Percentiles rank a stretch among this genome's conserved stretches.
phyloP scores from a whole-genome alignment of 2,329 filamentous ascomycete species.

The Dactylellina drechsleri region DNA sequence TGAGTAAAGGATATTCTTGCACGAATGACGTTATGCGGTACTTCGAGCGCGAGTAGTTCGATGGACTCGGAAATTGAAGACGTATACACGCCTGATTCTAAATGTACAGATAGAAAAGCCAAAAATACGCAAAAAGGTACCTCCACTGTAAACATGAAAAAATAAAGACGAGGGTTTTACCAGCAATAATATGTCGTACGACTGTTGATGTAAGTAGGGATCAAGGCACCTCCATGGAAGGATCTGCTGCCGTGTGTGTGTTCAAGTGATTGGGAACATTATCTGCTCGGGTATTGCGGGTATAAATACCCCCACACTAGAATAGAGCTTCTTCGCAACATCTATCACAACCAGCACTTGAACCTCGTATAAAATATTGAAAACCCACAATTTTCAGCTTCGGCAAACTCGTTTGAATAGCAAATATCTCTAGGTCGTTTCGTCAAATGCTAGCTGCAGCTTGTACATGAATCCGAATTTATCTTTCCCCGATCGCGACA shows the following conservation, averaged over 20 bases:
- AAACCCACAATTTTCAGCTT: conserved; percentile 5
- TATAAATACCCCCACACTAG: conserved; percentile 42
- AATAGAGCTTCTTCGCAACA: conserved; percentile 5
- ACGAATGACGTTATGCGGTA: conserved; percentile 9
- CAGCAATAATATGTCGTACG: conserved; percentile 5
- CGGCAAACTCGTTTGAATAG: not conserved
- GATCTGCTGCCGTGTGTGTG: conserved; percentile 20
- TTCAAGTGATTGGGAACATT: conserved; percentile 26
- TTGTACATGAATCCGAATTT: not conserved
- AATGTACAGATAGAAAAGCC: conserved; percentile 48
- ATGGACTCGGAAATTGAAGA: conserved; percentile 19
- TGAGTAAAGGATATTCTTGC: conserved; percentile 21
- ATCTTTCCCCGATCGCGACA: conserved; percentile 32
- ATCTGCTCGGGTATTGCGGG: conserved; percentile 24
- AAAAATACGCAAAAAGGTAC: conserved; percentile 36
- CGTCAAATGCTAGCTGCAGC: conserved; percentile 11
- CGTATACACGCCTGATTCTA: conserved; percentile 24
- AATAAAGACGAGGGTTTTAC: not conserved
- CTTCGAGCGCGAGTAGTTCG: not conserved
- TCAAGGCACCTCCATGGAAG: conserved; percentile 7
- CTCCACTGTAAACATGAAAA: conserved; percentile 36
- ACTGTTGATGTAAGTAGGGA: conserved; percentile 10
- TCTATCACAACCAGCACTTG: conserved; percentile 1
- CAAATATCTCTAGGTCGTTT: not conserved
- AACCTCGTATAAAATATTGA: not conserved